Base-by-base conservation (phyloP, 805 yeast species). In the Debaryomyces castellii region DNA sequence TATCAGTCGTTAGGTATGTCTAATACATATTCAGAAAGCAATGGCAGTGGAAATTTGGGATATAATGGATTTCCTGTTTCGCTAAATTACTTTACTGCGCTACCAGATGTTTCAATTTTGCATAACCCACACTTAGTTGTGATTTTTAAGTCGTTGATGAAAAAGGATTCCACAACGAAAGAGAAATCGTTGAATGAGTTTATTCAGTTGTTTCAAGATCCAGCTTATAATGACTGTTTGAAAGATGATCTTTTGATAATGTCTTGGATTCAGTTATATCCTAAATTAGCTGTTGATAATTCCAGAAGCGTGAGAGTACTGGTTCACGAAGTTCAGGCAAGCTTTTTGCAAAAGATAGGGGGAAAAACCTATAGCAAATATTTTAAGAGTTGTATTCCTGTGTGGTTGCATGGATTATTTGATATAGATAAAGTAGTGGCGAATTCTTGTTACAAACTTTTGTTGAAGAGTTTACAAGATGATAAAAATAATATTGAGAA, bases 81-180 rank as follows among this genome's bases (percentile, higher is more conserved):
- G 1, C 63, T 89, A 44, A 83, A 83, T 58, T 90, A 87, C 62
- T 77, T 89, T 50, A 81, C 86, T 11, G 95, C 94, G 3, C 63
- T 83, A 4, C 96, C 96, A 1, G 92, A 89, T 53, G 55, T 62
- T 3, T 54, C 60, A 11, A 36, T 42, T 5, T 48, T 72, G 21
- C 28, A 46, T 10, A 62, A 63, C 40, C 80, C 87, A 7, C 76
- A 76, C 39, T 62, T 86, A 45, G 77, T 78, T 36, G 69, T 90
- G 9, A 70, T 83, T n/a, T 85, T 90, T 71, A 90, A 87, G 59
- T 80, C 87, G 8, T 63, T 91, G 41, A 60, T 85, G 60, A 91
- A 90, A 63, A 80, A 86, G 58, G 96, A 90, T 57, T 77, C 84
- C 5, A 83, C 81, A n/a, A 92, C 98, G 0, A 87, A 83, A 58